Percentiles rank a stretch among this genome's conserved stretches.
phyloP scores from a whole-genome alignment of 1,284 basidiomycete species.

The Phellopilus nigrolimitatus region DNA sequence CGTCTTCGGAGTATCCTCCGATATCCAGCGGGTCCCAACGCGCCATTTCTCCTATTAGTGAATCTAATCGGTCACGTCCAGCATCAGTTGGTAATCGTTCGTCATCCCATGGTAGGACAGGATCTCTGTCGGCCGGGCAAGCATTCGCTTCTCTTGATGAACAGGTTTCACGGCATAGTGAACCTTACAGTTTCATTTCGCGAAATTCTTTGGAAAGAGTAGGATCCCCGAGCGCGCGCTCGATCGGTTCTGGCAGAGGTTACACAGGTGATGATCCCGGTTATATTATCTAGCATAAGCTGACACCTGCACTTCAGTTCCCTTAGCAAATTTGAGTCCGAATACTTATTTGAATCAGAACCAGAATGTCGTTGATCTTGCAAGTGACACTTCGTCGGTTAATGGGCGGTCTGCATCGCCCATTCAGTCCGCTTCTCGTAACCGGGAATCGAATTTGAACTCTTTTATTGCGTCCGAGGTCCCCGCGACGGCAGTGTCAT shows the following conservation, averaged over 20 bases:
- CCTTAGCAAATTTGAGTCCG: conserved; percentile 2
- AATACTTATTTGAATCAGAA: conserved; percentile 3
- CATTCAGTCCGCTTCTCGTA: not conserved
- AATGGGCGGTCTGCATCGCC: conserved; percentile 5
- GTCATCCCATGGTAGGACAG: conserved; percentile 2
- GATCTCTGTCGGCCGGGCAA: conserved; percentile 4
- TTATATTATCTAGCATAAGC: not conserved
- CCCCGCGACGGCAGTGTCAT: not conserved
- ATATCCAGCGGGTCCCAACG: conserved; percentile 3
- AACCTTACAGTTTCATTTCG: conserved; percentile 9
- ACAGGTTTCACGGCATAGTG: conserved; percentile 5
- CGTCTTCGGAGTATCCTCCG: conserved; percentile 3
- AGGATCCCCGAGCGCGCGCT: conserved; percentile 6
- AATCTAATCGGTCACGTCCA: conserved; percentile 12
- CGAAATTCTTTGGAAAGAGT: conserved; percentile 9
- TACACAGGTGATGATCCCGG: not conserved
- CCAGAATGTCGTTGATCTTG: conserved; percentile 14
- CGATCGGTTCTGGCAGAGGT: conserved; percentile 2
- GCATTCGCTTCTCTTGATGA: conserved; percentile 15
- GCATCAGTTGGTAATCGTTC: conserved; percentile 11
- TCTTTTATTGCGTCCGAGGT: not conserved
- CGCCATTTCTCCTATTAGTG: conserved; percentile 13
- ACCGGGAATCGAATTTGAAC: not conserved
- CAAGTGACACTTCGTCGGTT: conserved; percentile 14
- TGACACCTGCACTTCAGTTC: conserved; percentile 2